Percentiles rank a stretch among this genome's conserved stretches.
Conservation (phyloP, 2,329 filamentous ascomycete species). For the Trichoderma afroharzianum region DNA sequence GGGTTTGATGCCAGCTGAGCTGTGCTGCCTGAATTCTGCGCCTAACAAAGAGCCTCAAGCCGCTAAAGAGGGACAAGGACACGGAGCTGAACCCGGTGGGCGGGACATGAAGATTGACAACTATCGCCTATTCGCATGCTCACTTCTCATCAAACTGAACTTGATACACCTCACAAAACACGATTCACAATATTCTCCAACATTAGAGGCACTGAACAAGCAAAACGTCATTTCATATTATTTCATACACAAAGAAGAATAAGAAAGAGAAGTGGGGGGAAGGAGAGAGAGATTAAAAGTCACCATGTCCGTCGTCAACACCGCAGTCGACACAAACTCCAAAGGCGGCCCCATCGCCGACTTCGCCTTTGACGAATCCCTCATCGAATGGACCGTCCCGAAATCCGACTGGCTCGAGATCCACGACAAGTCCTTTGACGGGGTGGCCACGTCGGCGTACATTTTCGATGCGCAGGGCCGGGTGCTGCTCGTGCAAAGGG, state of each 20-base stretch:
- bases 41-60: background rate
- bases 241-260: background rate
- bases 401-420: slow-evolving; percentile 11
- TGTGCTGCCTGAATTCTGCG: slow-evolving; percentile 7
- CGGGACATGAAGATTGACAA: background rate
- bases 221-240: background rate
- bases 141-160: background rate
- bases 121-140: background rate
- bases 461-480: slow-evolving; percentile 33
- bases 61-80: background rate
- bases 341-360: background rate
- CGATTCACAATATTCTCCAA: background rate
- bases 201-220: background rate
- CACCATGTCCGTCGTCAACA: background rate
- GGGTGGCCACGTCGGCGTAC: slow-evolving; percentile 32
- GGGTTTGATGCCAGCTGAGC: background rate
- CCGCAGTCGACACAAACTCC: background rate
- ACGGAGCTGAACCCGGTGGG: background rate
- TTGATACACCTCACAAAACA: background rate
- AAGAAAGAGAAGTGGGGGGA: background rate
- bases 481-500: slow-evolving; percentile 46
- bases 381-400: slow-evolving; percentile 6
- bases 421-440: slow-evolving; percentile 25
- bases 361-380: slow-evolving; percentile 13
- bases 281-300: background rate